phyloP scores from a whole-genome alignment of 371 early-diverging fungal species.

The Apophysomyces variabilis region DNA sequence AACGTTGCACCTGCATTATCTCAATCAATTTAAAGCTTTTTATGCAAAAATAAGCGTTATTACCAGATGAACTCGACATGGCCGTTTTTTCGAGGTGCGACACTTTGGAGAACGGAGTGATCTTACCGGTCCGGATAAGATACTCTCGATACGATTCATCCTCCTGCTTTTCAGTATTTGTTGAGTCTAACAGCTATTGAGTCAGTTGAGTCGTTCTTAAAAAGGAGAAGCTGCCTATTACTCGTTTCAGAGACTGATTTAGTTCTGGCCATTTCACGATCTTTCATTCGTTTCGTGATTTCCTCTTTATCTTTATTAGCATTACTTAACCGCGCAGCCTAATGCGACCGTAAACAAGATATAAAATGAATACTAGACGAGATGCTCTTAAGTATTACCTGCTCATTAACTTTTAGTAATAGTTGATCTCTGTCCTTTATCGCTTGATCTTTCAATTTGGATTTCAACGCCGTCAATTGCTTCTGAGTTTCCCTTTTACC shows the following conservation, averaged over 20 bases:
- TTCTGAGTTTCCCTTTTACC: slow-evolving; percentile 30
- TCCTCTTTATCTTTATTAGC: slow-evolving; percentile 52
- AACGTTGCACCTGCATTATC: background rate
- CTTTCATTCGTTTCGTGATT: slow-evolving; percentile 48
- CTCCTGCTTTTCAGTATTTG: slow-evolving; percentile 23
- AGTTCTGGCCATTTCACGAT: slow-evolving; percentile 27
- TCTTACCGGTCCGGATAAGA: slow-evolving; percentile 76
- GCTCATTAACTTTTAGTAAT: slow-evolving; percentile 36
- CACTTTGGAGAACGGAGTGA: slow-evolving; percentile 72
- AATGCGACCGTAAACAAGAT: background rate
- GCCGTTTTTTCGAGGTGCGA: slow-evolving; percentile 18
- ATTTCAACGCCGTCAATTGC: slow-evolving; percentile 39
- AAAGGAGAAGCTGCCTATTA: background rate
- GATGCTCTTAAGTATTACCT: slow-evolving; percentile 16
- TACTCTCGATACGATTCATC: slow-evolving; percentile 67
- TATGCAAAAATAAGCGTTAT: background rate
- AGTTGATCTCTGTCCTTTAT: slow-evolving; percentile 23
- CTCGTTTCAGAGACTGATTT: slow-evolving; percentile 9
- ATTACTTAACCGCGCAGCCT: slow-evolving; percentile 40
- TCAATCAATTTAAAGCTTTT: background rate
- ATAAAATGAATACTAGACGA: background rate
- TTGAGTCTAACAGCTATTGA: background rate
- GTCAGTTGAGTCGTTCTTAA: too few species aligned
- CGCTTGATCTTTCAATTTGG: slow-evolving; percentile 39
- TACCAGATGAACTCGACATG: background rate